Conservation (phyloP, 441 rosid species). For the Pelargonium australe region DNA sequence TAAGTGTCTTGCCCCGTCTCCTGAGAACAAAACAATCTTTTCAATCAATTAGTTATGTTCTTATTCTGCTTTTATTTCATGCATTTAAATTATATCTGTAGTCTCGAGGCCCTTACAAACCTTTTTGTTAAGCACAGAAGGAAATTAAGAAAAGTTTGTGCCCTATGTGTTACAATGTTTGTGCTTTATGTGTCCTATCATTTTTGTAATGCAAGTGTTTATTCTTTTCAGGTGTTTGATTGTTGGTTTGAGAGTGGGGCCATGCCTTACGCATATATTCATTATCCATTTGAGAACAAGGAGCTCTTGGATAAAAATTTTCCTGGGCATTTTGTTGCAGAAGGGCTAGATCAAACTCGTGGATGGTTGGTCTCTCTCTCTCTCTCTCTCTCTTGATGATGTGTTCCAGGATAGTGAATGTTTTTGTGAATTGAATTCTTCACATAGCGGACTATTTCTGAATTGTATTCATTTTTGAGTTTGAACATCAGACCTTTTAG, state of each 20-base stretch:
- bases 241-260: slow-evolving; percentile 99
- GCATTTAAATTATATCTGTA: neutral
- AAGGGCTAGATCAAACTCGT: slow-evolving; percentile 99
- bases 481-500: neutral
- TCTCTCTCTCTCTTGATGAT: slow-evolving; percentile 4
- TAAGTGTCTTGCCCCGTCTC: neutral
- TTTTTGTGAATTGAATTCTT: neutral
- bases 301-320: slow-evolving; percentile 83
- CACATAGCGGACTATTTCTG: neutral
- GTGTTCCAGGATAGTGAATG: neutral
- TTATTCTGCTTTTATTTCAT: neutral
- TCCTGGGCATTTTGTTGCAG: slow-evolving; percentile 98
- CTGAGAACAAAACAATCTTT: neutral
- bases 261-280: slow-evolving; percentile 97
- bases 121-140: neutral
- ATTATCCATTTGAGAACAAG: slow-evolving; percentile 92
- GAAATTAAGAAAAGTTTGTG: neutral
- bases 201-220: slow-evolving; percentile 10
- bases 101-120: too few relatives aligned
- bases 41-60: neutral
- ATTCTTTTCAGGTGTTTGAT: slow-evolving; percentile 75
- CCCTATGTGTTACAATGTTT: neutral
- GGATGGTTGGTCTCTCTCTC: slow-evolving; percentile 69
- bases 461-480: neutral
- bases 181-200: neutral